Conservation (phyloP, 805 yeast species). For the Teunomyces lycoperdinae region DNA sequence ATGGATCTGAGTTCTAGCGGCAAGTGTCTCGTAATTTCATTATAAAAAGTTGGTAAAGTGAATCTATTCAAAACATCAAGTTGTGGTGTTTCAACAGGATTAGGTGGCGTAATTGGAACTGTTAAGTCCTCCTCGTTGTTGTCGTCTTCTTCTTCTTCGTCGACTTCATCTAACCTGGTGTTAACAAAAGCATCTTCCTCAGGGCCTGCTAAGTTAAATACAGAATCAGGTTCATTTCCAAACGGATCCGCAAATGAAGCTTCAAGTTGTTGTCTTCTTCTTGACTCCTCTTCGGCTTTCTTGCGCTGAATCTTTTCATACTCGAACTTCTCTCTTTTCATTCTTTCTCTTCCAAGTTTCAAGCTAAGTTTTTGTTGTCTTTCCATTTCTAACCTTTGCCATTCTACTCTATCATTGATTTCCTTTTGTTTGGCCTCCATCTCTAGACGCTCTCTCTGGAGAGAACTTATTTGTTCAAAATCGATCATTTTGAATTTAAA, state of each 20-base stretch:
- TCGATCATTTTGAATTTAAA: slow-evolving; percentile 38
- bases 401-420: slow-evolving; percentile 11
- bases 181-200: slow-evolving; percentile 4
- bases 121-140: slow-evolving; percentile 10
- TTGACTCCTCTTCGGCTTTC: slow-evolving; percentile 12
- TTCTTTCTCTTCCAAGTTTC: slow-evolving; percentile 8
- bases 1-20: slow-evolving; percentile 25
- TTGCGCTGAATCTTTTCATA: slow-evolving; percentile 14
- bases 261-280: slow-evolving; percentile 10
- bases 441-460: slow-evolving; percentile 15
- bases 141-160: slow-evolving; percentile 10
- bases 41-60: slow-evolving; percentile 31
- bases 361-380: slow-evolving; percentile 13
- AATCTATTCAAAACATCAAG: slow-evolving; percentile 25
- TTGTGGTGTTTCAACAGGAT: slow-evolving; percentile 17
- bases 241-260: slow-evolving; percentile 15
- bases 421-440: slow-evolving; percentile 11
- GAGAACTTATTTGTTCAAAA: slow-evolving; percentile 32
- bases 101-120: slow-evolving; percentile 16
- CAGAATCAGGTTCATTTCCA: slow-evolving; percentile 8
- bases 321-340: slow-evolving; percentile 9
- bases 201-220: slow-evolving; percentile 5
- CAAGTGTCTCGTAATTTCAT: slow-evolving; percentile 29
- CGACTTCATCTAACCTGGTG: slow-evolving; percentile 5
- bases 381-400: slow-evolving; percentile 13